Base-by-base conservation (phyloP, 345 rosid species). In the Eucalyptus grandis region DNA sequence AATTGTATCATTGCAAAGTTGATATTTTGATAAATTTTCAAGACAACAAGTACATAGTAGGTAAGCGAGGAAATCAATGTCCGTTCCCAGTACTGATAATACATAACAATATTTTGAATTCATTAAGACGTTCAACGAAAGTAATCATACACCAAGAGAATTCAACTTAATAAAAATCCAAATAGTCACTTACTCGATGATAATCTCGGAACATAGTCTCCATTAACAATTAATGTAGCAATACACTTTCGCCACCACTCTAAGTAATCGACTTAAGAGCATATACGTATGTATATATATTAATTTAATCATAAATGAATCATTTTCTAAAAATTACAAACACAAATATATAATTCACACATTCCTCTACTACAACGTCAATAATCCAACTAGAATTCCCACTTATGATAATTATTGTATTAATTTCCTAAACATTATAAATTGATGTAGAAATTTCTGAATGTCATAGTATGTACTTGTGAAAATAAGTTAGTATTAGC, bases 41-140 rank as follows among this genome's bases (percentile, higher is more conserved):
- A 56, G 30, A 22, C 6, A 10, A 22, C 62, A 56, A 56, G 30
- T 56, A 56, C 1, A 56, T 56, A 24, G 19, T 56, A 24, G 30
- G 12, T 9, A 56, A 56, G 62, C 0, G 27, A 56, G 62, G 13
- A 56, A 22, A 56, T 9, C 3, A 24, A 22, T 56, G 6, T 56
- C 3, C 30, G 0, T 22, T 56, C 0, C 5, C 9, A 24, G 9
- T 1, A 56, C 1, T 56, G 1, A 56, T 56, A 24, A 56, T 56
- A 56, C 30, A 24, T 9, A 56, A 56, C 6, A 56, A 24, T 56
- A 56, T 56, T 56, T 56, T 5, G 13, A 56, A 56, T 10, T 56
- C 6, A 24, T 26, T 56, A 56, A 56, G 27, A 56, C 1, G 3
- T 56, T 56, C 13, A 24, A 24, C 62, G 3, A 56, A 56, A 24